phyloP scores from a whole-genome alignment of 129 eudicot species.

The Dittrichia graveolens region DNA sequence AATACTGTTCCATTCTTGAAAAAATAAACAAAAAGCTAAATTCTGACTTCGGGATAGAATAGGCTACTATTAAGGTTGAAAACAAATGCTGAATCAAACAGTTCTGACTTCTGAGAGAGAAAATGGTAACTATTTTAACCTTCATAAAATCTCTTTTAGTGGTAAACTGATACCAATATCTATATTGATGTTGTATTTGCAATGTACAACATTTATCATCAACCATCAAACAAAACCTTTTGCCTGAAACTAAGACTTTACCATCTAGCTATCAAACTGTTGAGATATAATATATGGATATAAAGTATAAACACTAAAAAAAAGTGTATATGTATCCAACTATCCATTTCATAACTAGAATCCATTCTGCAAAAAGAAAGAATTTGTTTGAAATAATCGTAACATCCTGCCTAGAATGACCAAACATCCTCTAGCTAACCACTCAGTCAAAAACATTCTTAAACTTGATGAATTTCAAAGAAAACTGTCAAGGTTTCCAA shows the following conservation, averaged over 20 bases:
- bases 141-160: neutral
- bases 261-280: neutral
- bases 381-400: neutral
- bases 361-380: neutral
- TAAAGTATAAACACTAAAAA: neutral
- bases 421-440: constrained; percentile 17
- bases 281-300: neutral
- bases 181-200: neutral
- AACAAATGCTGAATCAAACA: neutral
- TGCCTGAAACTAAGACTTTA: neutral
- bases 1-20: neutral
- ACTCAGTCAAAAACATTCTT: neutral
- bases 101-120: neutral
- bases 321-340: neutral
- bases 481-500: neutral
- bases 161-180: neutral
- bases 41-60: neutral
- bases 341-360: neutral
- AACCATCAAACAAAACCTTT: constrained; percentile 6
- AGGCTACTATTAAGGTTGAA: neutral
- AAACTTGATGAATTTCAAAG: neutral
- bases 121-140: neutral
- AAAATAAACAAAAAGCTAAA: neutral
- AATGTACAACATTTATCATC: constrained; percentile 1
- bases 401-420: neutral